These are phyloP conservation scores for Vanilla planifolia DNA, from an alignment of 106 monocot species.

Conservation along the genomic window DNA sequence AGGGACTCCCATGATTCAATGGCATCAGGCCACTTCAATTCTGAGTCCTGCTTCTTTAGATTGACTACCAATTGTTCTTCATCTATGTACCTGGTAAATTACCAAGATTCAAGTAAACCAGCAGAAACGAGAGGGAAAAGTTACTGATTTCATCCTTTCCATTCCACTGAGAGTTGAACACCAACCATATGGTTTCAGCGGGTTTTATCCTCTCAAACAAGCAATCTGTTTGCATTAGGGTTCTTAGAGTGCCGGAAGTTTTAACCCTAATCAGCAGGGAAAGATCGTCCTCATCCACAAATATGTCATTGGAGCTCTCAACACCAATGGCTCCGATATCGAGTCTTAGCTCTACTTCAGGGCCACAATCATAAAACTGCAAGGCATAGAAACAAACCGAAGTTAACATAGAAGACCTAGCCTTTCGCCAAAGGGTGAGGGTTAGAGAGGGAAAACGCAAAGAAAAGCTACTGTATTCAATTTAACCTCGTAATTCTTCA, in stretches of 20 bases:
- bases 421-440: too few species aligned
- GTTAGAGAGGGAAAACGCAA: neutral
- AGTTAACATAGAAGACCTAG: too few species aligned
- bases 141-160: neutral
- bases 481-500: constrained; percentile 34
- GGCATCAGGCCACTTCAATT: constrained; percentile 90
- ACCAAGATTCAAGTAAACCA: neutral
- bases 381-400: neutral
- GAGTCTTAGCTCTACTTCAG: constrained; percentile 62
- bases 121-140: neutral
- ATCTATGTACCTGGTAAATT: constrained; percentile 69
- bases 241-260: constrained; percentile 37
- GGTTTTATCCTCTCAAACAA: constrained; percentile 78
- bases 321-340: constrained; percentile 29
- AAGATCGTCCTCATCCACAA: constrained; percentile 63
- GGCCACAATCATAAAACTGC: constrained; percentile 56
- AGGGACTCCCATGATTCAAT: constrained; percentile 85
- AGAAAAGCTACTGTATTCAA: neutral
- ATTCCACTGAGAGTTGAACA: constrained; percentile 3
- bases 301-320: constrained; percentile 51
- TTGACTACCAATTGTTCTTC: constrained; percentile 82
- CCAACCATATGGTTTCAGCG: constrained; percentile 90
- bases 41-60: constrained; percentile 60
- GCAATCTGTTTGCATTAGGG: constrained; percentile 41
- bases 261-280: constrained; percentile 63